Percentiles rank a stretch among this genome's conserved stretches.
phyloP scores from a whole-genome alignment of 2,329 filamentous ascomycete species.

The Botrytis squamosa region DNA sequence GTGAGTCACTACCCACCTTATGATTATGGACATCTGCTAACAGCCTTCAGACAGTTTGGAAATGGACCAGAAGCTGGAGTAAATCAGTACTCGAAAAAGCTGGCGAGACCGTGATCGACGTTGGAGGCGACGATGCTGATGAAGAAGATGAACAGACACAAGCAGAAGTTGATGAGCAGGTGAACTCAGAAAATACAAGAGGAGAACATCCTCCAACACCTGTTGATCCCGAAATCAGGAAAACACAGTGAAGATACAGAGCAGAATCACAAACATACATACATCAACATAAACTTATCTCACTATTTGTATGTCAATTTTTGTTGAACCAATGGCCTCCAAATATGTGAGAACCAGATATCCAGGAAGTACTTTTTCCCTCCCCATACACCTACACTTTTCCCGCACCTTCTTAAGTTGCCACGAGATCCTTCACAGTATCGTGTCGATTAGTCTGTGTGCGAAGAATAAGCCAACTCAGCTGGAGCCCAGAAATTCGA shows the following conservation, averaged over 20 bases:
- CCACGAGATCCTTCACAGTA: slow-evolving; percentile 72
- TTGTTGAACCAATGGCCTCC: background rate
- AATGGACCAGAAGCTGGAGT: slow-evolving; percentile 72
- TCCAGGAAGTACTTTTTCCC: background rate
- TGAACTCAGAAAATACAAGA: background rate
- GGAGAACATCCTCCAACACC: background rate
- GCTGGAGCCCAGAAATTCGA: slow-evolving; percentile 40
- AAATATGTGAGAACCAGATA: background rate
- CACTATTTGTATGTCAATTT: background rate
- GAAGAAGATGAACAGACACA: slow-evolving; percentile 39
- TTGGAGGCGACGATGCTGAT: slow-evolving; percentile 61
- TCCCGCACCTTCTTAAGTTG: slow-evolving; percentile 93
- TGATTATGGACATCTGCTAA: background rate
- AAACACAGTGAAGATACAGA: slow-evolving; percentile 23
- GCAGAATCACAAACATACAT: background rate
- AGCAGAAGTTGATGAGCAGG: background rate
- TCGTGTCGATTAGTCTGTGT: slow-evolving; percentile 96
- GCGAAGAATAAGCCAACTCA: slow-evolving; percentile 62
- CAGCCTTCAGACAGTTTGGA: slow-evolving; percentile 68
- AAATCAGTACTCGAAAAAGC: slow-evolving; percentile 71
- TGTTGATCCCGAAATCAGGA: slow-evolving; percentile 25
- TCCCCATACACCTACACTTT: background rate
- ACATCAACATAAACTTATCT: background rate
- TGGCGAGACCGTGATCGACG: slow-evolving; percentile 78
- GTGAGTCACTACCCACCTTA: slow-evolving; percentile 50